A percentile compares a stretch with the other conserved stretches of the same genome.
These are phyloP conservation scores for Leccinum pellstonianum DNA, from an alignment of 768 basidiomycete genomes.

Conservation along the genomic window DNA sequence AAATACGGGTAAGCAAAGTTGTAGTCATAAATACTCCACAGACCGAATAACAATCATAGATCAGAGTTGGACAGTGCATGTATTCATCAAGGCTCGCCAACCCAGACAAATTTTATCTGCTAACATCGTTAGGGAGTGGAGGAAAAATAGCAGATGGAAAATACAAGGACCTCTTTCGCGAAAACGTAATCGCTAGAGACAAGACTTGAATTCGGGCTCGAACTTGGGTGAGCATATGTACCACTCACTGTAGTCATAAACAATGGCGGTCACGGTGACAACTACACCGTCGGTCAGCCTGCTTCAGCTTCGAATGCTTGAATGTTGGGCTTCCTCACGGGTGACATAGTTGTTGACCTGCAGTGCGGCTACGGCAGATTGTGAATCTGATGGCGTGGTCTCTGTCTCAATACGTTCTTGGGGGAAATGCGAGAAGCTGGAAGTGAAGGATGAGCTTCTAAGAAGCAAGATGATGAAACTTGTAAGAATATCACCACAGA, in stretches of 20 bases:
- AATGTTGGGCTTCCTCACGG: conserved; percentile 2
- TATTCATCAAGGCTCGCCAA: conserved; percentile 2
- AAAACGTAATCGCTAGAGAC: conserved; percentile 16
- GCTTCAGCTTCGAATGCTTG: neutral
- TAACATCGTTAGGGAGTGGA: neutral
- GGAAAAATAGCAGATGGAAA: neutral
- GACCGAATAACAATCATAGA: neutral
- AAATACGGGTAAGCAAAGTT: too few species aligned
- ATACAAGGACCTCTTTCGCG: conserved; percentile 14
- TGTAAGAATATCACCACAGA: neutral
- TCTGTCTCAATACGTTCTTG: neutral
- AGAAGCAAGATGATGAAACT: neutral
- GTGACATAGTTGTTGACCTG: conserved; percentile 5
- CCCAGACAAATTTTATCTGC: conserved; percentile 21
- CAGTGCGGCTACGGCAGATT: conserved; percentile 2
- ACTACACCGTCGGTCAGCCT: conserved; percentile 12
- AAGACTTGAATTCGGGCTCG: neutral
- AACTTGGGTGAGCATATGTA: neutral
- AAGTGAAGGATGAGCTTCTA: neutral
- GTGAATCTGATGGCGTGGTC: conserved; percentile 16
- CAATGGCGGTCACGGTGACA: conserved; percentile 4
- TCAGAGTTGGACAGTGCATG: neutral
- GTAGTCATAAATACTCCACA: neutral
- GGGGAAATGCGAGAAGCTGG: neutral
- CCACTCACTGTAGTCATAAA: conserved; percentile 24